A percentile compares a stretch with the other conserved stretches of the same genome.
Conservation (phyloP, 805 yeast genomes). For the Tetrapisispora arboricola region DNA sequence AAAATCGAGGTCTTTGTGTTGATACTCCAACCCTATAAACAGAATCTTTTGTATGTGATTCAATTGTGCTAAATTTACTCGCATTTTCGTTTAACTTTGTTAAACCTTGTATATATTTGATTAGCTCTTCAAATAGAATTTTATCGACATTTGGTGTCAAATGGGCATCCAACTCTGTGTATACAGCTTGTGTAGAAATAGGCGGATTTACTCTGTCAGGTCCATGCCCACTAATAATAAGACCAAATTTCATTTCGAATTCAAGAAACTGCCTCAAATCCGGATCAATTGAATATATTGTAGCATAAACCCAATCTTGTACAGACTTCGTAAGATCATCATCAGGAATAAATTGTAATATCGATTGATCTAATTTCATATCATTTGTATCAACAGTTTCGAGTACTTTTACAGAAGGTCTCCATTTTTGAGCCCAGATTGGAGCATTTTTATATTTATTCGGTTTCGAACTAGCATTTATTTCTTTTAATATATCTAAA, state of each 20-base stretch:
- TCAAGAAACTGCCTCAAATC: conserved; percentile 47
- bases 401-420: conserved; percentile 33
- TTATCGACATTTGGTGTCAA: conserved; percentile 61
- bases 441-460: conserved; percentile 57
- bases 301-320: conserved; percentile 84
- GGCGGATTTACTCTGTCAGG: conserved; percentile 57
- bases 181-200: conserved; percentile 57
- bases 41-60: conserved; percentile 52
- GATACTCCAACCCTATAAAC: conserved; percentile 53
- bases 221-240: conserved; percentile 50
- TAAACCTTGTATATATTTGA: conserved; percentile 44
- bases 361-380: conserved; percentile 30
- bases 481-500: conserved; percentile 21
- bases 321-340: conserved; percentile 74
- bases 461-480: conserved; percentile 39
- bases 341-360: conserved; percentile 62
- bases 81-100: conserved; percentile 41
- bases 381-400: conserved; percentile 26
- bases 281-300: conserved; percentile 54
- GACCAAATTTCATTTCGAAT: conserved; percentile 66
- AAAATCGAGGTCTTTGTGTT: conserved; percentile 52
- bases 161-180: conserved; percentile 44
- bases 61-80: conserved; percentile 48
- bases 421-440: conserved; percentile 75
- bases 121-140: conserved; percentile 47